phyloP scores from a whole-genome alignment of 2,329 filamentous ascomycete genomes.

The Phoma sp. region DNA sequence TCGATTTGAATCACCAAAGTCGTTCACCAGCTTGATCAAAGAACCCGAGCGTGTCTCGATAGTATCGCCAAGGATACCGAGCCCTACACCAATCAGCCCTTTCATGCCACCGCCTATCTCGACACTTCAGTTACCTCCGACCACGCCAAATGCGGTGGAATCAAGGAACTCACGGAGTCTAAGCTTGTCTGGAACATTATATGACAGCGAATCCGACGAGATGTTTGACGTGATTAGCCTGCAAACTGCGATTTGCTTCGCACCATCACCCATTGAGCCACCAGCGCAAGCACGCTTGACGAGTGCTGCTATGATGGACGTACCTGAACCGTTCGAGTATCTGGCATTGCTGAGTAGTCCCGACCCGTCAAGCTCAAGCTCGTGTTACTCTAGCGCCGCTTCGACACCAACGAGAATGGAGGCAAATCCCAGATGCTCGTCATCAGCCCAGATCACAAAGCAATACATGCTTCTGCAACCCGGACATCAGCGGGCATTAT shows the following conservation, averaged over 20 bases:
- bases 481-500: background rate
- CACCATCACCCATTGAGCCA: slow-evolving; percentile 2
- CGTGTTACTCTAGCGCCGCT: slow-evolving; percentile 6
- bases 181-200: background rate
- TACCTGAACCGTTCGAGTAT: background rate
- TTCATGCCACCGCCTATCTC: slow-evolving; percentile 12
- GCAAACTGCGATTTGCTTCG: slow-evolving; percentile 8
- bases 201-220: slow-evolving; percentile 7
- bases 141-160: background rate
- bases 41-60: slow-evolving; percentile 11
- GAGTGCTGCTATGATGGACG: background rate
- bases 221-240: slow-evolving; percentile 8
- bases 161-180: background rate
- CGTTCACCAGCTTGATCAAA: background rate
- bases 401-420: slow-evolving; percentile 5
- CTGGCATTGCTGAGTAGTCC: background rate
- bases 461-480: background rate
- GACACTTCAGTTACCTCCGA: background rate
- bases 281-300: slow-evolving; percentile 9
- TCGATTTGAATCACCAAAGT: slow-evolving; percentile 9
- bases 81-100: slow-evolving; percentile 10
- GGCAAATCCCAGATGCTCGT: background rate
- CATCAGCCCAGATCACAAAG: background rate
- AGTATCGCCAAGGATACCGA: slow-evolving; percentile 13
- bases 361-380: slow-evolving; percentile 5